These are phyloP conservation scores for Melanogaster broomeanus DNA, from an alignment of 768 basidiomycete genomes.

Conservation along the genomic window DNA sequence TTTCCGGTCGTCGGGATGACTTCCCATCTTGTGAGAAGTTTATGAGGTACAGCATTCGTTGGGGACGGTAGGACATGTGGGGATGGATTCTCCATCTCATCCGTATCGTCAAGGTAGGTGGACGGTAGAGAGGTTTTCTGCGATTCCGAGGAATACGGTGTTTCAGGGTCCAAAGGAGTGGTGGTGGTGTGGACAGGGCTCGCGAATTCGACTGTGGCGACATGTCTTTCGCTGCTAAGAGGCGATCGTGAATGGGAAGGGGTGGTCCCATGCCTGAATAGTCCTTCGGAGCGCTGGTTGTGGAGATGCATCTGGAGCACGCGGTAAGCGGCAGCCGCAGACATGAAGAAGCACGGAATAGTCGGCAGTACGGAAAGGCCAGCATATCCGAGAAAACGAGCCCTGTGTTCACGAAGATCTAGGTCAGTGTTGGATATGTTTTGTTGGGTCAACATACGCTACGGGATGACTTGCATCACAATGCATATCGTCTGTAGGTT, in stretches of 20 bases:
- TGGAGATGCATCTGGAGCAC: conserved; percentile 23
- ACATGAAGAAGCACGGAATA: conserved; percentile 54
- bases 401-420: conserved; percentile 40
- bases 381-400: conserved; percentile 64
- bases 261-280: not conserved
- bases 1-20: not conserved
- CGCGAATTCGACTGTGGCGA: conserved; percentile 7
- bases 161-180: conserved; percentile 6
- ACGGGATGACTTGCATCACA: conserved; percentile 61
- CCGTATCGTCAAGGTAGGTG: not conserved
- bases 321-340: conserved; percentile 24
- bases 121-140: not conserved
- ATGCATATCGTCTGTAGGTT: conserved; percentile 51
- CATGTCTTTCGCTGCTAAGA: not conserved
- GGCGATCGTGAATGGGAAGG: not conserved
- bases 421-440: not conserved
- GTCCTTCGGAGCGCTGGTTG: conserved; percentile 10
- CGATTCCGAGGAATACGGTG: not conserved
- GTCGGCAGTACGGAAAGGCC: conserved; percentile 53
- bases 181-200: conserved; percentile 19
- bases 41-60: not conserved
- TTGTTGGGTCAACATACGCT: conserved; percentile 44
- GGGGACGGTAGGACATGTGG: not conserved
- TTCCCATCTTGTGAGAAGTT: conserved; percentile 6
- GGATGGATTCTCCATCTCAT: not conserved